Evolutionary conservation across 2,329 filamentous ascomycete genomes (phyloP).

Genomic region (Sphaerulina vaccinii): DNA sequence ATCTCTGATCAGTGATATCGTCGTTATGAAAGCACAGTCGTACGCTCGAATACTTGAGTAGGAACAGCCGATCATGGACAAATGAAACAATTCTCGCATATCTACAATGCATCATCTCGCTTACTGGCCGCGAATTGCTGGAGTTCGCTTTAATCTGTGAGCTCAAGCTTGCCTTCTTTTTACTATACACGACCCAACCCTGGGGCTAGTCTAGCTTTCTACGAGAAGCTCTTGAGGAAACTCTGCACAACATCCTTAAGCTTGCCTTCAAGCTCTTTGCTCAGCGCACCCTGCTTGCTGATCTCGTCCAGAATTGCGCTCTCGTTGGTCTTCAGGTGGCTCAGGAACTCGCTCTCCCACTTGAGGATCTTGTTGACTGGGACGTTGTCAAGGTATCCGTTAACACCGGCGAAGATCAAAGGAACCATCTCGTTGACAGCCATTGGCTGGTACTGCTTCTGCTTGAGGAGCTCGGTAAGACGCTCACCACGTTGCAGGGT

Average conservation of each 20-base stretch:
- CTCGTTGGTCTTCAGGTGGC: constrained; percentile 90
- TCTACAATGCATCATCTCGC: constrained; percentile 30
- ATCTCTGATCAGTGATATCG: not conserved
- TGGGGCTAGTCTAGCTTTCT: constrained; percentile 30
- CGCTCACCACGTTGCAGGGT: constrained; percentile 97
- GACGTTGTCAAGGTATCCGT: constrained; percentile 85
- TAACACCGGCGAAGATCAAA: constrained; percentile 98
- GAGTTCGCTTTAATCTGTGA: constrained; percentile 22
- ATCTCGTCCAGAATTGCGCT: constrained; percentile 78
- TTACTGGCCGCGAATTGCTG: constrained; percentile 17
- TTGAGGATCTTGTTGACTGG: constrained; percentile 87
- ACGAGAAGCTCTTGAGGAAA: constrained; percentile 93
- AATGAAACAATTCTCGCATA: constrained; percentile 32
- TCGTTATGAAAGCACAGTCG: not conserved
- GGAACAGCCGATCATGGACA: constrained; percentile 14
- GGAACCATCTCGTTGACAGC: constrained; percentile 99
- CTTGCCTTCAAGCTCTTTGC: constrained; percentile 87
- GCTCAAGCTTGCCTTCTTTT: constrained; percentile 32
- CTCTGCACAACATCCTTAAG: constrained; percentile 70
- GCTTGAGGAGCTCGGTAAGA: constrained; percentile 97
- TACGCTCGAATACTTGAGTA: not conserved
- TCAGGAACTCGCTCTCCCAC: constrained; percentile 94
- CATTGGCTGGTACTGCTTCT: constrained; percentile 99
- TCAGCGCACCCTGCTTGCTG: constrained; percentile 91
- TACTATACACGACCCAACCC: constrained; percentile 35